These are phyloP conservation scores for Lactarius indigo DNA, from an alignment of 768 basidiomycete genomes.

Conservation along the genomic window DNA sequence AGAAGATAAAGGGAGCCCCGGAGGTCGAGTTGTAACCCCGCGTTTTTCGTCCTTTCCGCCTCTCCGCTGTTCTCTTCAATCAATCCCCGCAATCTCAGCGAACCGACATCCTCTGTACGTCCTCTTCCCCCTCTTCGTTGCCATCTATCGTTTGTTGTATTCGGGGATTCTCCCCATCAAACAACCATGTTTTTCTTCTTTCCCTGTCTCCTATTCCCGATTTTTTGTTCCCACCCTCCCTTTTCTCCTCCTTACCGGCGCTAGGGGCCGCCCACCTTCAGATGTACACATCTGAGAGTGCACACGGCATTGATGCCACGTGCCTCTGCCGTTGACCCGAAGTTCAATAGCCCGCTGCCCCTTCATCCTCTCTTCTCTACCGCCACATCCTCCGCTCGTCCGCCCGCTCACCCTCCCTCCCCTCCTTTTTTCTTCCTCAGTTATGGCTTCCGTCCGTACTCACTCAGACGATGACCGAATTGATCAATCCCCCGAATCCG, in stretches of 20 bases:
- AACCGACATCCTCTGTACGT: constrained; percentile 24
- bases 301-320: constrained; percentile 22
- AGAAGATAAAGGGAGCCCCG: constrained; percentile 24
- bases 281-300: not conserved
- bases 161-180: not conserved
- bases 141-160: not conserved
- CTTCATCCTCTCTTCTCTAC: constrained; percentile 22
- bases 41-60: constrained; percentile 26
- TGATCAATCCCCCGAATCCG: constrained; percentile 27
- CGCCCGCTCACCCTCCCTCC: constrained; percentile 10
- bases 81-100: constrained; percentile 27
- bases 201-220: not conserved
- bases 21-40: constrained; percentile 26
- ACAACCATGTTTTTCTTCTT: not conserved
- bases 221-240: not conserved
- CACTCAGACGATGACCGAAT: constrained; percentile 39
- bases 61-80: constrained; percentile 25
- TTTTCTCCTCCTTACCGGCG: constrained; percentile 13
- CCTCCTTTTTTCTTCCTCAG: constrained; percentile 8
- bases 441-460: constrained; percentile 24
- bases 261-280: constrained; percentile 13
- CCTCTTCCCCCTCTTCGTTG: constrained; percentile 1
- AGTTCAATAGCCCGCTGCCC: constrained; percentile 21
- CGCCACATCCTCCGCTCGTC: constrained; percentile 23
- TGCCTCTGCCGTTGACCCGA: constrained; percentile 20